Base-by-base conservation (phyloP, 2,329 filamentous ascomycete species). In the Claviceps purpurea region DNA sequence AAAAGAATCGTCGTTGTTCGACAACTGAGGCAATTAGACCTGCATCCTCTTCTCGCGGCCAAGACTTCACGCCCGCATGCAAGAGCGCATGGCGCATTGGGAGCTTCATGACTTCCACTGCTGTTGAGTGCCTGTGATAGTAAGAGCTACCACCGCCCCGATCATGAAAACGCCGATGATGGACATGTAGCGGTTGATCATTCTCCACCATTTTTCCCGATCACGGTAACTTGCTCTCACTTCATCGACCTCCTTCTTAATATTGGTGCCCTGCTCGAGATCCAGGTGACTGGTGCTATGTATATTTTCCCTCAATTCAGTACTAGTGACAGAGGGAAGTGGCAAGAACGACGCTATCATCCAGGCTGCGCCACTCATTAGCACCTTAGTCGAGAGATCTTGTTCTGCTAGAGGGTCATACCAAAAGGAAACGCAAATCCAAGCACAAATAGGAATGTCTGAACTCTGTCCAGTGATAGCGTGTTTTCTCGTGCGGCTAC, bases 341-440 rank as follows among this genome's bases (percentile, higher is more conserved):
- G 87, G 86, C 13, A 93, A 71, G 51, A 90, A 75, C 1, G 87
- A 79, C 1, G 84, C 89, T 56, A 89, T 73, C 70, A 91, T 86
- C 88, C 88, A 94, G 52, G 84, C 85, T 84, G 58, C 34, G 48
- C 50, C 20, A 49, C 11, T 42, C 48, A 55, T 63, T 56, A 58
- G 55, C 42, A 46, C 20, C 30, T 14, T 40, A 16, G n/a, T 18
- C 13, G 38, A 13, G 22, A 20, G 26, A 44, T 4, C 22, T 11
- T 8, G 22, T n/a, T 18, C 5, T 10, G 34, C 18, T 16, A 26
- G 41, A 40, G 30, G 22, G 22, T 66, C 79, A 67, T 69, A 85
- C 81, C 74, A 55, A 89, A 75, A 5, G 87, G 89, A 61, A 89
- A 80, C 47, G 91, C 70, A 61, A 94, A 94, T 24, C 89, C 89